Evolutionary conservation across 768 basidiomycete genomes (phyloP).

Genomic region (Boletus fagicola): DNA sequence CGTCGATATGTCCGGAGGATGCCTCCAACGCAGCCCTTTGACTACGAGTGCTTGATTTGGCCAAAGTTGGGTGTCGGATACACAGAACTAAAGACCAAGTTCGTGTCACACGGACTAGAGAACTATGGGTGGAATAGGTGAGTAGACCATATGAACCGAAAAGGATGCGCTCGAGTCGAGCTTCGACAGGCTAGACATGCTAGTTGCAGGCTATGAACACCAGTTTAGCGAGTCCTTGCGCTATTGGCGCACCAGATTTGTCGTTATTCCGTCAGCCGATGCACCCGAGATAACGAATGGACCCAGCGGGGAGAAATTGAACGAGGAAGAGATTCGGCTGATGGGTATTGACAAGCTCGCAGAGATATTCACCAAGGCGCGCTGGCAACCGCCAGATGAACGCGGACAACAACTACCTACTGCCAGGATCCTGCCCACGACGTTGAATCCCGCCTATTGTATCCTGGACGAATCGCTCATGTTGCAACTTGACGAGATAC

Average conservation of each 20-base stretch:
- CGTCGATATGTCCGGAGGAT: slow-evolving; percentile 78
- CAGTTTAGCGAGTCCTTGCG: slow-evolving; percentile 78
- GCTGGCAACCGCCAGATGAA: slow-evolving; percentile 63
- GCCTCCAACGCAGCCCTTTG: slow-evolving; percentile 58
- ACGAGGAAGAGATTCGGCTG: slow-evolving; percentile 84
- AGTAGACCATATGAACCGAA: slow-evolving; percentile 15
- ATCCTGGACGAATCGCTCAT: slow-evolving; percentile 78
- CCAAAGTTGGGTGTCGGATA: slow-evolving; percentile 87
- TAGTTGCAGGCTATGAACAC: slow-evolving; percentile 79
- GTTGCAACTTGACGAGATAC: slow-evolving; percentile 77
- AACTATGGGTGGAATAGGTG: slow-evolving; percentile 87
- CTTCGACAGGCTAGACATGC: slow-evolving; percentile 68
- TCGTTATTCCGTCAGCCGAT: slow-evolving; percentile 85
- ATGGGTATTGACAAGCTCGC: slow-evolving; percentile 90
- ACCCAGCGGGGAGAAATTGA: slow-evolving; percentile 69
- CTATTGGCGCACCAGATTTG: slow-evolving; percentile 93
- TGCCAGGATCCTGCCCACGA: slow-evolving; percentile 79
- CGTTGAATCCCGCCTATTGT: slow-evolving; percentile 76
- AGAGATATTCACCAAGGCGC: slow-evolving; percentile 79
- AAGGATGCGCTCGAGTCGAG: not conserved
- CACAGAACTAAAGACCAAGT: slow-evolving; percentile 71
- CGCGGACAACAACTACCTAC: slow-evolving; percentile 47
- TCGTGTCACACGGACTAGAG: slow-evolving; percentile 75
- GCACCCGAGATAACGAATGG: slow-evolving; percentile 55
- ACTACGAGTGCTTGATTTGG: slow-evolving; percentile 92